Evolutionary conservation across 1,284 basidiomycete genomes (phyloP).

Genomic region (Fomitiporia mediterranea): DNA sequence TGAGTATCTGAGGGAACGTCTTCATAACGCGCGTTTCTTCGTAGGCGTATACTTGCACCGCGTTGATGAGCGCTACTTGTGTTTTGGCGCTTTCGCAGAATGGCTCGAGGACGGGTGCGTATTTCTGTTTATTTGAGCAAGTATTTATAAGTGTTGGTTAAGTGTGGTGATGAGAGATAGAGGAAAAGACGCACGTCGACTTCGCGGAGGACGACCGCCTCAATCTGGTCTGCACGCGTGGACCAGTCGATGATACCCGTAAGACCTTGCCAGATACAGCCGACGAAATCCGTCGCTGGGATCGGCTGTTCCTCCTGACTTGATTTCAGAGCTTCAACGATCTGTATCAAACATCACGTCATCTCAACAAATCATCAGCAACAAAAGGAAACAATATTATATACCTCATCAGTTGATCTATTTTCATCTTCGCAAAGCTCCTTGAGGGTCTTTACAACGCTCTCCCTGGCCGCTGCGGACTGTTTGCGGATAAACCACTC

Average conservation of each 20-base stretch:
- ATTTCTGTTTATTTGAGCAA: slow-evolving; percentile 52
- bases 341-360: slow-evolving; percentile 41
- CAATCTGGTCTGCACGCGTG: slow-evolving; percentile 85
- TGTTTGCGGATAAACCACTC: slow-evolving; percentile 93
- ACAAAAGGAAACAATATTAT: background rate
- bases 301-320: slow-evolving; percentile 67
- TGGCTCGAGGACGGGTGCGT: slow-evolving; percentile 79
- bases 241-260: slow-evolving; percentile 86
- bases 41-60: slow-evolving; percentile 92
- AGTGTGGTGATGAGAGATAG: background rate
- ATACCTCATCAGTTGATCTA: slow-evolving; percentile 21
- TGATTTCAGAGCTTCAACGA: slow-evolving; percentile 66
- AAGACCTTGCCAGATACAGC: slow-evolving; percentile 89
- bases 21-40: slow-evolving; percentile 93
- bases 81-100: slow-evolving; percentile 86
- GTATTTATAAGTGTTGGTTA: background rate
- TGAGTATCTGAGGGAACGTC: slow-evolving; percentile 89
- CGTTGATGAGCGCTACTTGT: slow-evolving; percentile 88
- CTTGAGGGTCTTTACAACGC: slow-evolving; percentile 58
- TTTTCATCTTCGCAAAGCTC: slow-evolving; percentile 46
- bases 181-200: slow-evolving; percentile 54
- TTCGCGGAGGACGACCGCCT: slow-evolving; percentile 79
- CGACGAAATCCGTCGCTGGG: slow-evolving; percentile 78
- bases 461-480: slow-evolving; percentile 67
- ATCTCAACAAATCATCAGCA: background rate